A percentile compares a stretch with the other conserved stretches of the same genome.
Evolutionary conservation across 257 asterid species (phyloP).

Genomic region (Solanum corneliomulleri): DNA sequence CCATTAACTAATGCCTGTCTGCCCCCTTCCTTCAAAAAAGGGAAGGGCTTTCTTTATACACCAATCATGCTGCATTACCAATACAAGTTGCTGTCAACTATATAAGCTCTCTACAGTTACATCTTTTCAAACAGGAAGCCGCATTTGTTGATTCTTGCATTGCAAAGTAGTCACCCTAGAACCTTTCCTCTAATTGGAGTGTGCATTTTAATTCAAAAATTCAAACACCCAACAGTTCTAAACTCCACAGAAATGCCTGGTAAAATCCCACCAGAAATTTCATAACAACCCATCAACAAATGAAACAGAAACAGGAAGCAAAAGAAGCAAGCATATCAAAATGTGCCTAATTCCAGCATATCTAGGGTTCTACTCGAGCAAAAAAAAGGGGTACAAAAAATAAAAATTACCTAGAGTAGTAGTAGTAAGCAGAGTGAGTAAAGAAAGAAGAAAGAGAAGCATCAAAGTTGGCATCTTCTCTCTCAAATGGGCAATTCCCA

Average conservation of each 20-base stretch:
- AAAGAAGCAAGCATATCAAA: not conserved
- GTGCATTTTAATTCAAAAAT: not conserved
- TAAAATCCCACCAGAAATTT: not conserved
- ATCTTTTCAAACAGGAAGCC: not conserved
- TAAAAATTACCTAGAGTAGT: conserved; percentile 36
- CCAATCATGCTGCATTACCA: not conserved
- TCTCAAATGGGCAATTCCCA: conserved; percentile 32
- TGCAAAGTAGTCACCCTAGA: not conserved
- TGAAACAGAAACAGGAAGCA: not conserved
- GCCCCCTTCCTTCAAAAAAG: not conserved
- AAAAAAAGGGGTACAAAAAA: not conserved
- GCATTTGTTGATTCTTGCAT: not conserved
- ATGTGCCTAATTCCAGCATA: not conserved
- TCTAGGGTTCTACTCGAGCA: not conserved
- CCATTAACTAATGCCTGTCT: not conserved
- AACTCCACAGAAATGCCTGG: not conserved
- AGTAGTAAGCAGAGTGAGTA: conserved; percentile 46
- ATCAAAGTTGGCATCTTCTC: conserved; percentile 40
- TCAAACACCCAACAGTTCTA: not conserved
- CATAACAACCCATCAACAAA: not conserved
- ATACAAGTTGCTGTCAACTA: not conserved
- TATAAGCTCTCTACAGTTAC: not conserved
- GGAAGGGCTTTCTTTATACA: not conserved
- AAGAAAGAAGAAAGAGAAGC: conserved; percentile 44
- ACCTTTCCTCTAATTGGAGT: not conserved